A percentile compares a stretch with the other conserved stretches of the same genome.
phyloP scores from a whole-genome alignment of 2,329 filamentous ascomycete genomes.

The Neonectria ditissima region DNA sequence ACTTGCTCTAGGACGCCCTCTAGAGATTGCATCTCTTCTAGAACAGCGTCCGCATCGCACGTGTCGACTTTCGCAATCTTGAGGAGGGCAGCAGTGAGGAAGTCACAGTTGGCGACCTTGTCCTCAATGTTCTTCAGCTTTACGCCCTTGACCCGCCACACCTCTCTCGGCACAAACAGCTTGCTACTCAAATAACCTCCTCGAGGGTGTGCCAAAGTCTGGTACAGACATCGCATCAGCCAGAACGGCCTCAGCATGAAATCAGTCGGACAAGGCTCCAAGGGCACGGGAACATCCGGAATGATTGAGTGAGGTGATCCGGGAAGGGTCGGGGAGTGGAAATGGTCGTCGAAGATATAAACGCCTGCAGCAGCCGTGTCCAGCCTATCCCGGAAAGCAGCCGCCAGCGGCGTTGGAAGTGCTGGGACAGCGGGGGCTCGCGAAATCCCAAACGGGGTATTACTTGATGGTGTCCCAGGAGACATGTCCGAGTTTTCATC shows the following conservation, averaged over 20 bases:
- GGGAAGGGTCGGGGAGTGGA: conserved; percentile 75
- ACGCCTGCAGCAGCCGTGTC: conserved; percentile 72
- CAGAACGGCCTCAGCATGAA: conserved; percentile 94
- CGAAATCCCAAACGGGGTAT: conserved; percentile 67
- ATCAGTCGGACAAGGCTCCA: conserved; percentile 93
- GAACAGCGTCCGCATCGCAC: conserved; percentile 88
- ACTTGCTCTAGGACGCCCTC: conserved; percentile 89
- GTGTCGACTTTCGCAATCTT: conserved; percentile 88
- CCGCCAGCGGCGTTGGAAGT: conserved; percentile 74
- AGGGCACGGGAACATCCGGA: conserved; percentile 75
- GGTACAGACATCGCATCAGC: conserved; percentile 95
- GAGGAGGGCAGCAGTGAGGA: conserved; percentile 87
- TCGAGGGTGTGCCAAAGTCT: conserved; percentile 89
- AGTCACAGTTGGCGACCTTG: conserved; percentile 91
- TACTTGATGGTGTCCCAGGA: conserved; percentile 79
- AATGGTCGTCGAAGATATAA: conserved; percentile 85
- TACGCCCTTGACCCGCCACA: conserved; percentile 93
- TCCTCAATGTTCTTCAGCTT: conserved; percentile 94
- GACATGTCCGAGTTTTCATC: conserved; percentile 76
- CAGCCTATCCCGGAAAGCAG: conserved; percentile 70
- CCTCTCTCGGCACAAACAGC: conserved; percentile 90
- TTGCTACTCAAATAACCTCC: conserved; percentile 93
- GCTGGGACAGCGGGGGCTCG: conserved; percentile 65
- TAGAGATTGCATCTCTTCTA: conserved; percentile 93
- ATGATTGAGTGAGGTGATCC: conserved; percentile 74